Percentiles rank a stretch among this genome's conserved stretches.
These are phyloP conservation scores for Aegilops tauschii DNA, from an alignment of 176 grass and related monocot genomes.

Conservation along the genomic window DNA sequence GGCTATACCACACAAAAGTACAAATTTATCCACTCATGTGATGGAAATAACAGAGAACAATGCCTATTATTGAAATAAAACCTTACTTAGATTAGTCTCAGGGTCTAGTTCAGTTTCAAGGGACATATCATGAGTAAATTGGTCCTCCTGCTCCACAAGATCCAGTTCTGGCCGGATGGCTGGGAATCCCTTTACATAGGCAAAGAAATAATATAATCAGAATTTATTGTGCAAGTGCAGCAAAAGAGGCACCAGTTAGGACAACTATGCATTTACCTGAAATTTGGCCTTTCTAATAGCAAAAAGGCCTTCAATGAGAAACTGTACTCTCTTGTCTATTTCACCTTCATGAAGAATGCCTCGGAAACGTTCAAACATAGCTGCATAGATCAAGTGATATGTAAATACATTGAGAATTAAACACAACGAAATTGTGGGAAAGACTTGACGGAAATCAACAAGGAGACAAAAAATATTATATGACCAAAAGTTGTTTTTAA, in stretches of 20 bases:
- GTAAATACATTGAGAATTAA: neutral
- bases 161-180: constrained; percentile 87
- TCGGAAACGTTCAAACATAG: constrained; percentile 97
- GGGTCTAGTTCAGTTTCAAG: constrained; percentile 85
- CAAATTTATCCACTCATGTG: constrained; percentile 9
- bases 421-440: neutral
- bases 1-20: neutral
- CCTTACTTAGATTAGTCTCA: constrained; percentile 78
- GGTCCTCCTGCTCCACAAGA: constrained; percentile 97
- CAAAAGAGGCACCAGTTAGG: neutral
- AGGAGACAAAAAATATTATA: neutral
- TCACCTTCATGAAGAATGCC: constrained; percentile 97
- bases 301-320: constrained; percentile 96
- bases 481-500: neutral
- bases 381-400: constrained; percentile 34
- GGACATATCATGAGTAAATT: constrained; percentile 90
- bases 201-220: constrained; percentile 19
- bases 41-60: constrained; percentile 8
- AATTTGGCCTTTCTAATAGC: constrained; percentile 98
- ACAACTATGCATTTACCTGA: constrained; percentile 57
- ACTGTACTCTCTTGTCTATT: constrained; percentile 95
- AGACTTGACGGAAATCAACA: neutral
- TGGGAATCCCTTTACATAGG: constrained; percentile 75
- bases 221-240: constrained; percentile 14
- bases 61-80: constrained; percentile 12